These are phyloP conservation scores for Pyrus hybrid DNA, from an alignment of 331 rosid species.

Conservation along the genomic window DNA sequence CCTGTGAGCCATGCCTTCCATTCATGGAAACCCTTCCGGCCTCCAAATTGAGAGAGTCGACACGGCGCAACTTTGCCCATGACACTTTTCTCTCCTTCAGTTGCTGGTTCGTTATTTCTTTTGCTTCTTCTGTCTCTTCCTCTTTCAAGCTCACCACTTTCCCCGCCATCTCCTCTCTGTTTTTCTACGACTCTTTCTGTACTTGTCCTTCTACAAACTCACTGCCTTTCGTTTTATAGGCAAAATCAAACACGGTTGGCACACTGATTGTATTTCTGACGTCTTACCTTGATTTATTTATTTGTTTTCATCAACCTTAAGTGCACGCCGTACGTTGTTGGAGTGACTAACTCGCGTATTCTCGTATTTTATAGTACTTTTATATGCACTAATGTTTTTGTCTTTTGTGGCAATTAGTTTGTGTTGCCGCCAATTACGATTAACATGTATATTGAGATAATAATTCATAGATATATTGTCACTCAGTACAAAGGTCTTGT, in stretches of 20 bases:
- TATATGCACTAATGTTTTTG: not conserved
- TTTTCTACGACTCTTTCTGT: not conserved
- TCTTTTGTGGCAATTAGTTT: not conserved
- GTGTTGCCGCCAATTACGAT: not conserved
- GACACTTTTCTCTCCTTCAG: no score
- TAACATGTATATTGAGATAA: not conserved
- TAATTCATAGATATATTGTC: not conserved
- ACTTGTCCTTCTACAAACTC: not conserved
- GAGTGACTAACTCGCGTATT: not conserved
- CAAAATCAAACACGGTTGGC: not conserved
- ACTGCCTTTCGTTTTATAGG: not conserved
- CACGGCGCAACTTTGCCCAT: conserved; percentile 35
- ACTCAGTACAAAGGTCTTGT: no score
- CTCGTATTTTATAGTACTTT: not conserved
- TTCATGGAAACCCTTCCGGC: conserved; percentile 57
- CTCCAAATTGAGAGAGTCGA: conserved; percentile 71
- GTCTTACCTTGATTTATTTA: no score
- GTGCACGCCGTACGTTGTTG: no score
- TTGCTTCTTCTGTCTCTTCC: no score
- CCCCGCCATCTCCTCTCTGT: not conserved
- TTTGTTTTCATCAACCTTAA: not conserved
- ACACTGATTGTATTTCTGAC: not conserved
- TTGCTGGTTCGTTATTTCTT: no score
- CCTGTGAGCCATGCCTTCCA: conserved; percentile 17
- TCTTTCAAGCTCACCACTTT: not conserved